Evolutionary conservation across 179 eudicot genomes (phyloP).

Genomic region (Spergularia azorica): DNA sequence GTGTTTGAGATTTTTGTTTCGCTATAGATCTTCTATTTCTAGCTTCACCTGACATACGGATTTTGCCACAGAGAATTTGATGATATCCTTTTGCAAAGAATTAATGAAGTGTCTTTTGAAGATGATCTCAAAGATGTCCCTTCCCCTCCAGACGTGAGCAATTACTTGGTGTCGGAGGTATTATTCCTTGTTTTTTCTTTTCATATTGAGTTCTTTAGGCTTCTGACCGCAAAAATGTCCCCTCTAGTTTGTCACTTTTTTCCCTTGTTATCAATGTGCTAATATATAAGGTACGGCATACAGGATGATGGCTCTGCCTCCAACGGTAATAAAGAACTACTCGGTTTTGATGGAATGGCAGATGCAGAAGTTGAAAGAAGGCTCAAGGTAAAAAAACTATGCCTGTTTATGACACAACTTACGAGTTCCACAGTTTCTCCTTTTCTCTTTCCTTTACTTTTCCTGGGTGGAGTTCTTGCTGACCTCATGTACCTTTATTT

Average conservation of each 20-base stretch:
- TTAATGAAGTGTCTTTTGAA: slow-evolving; percentile 75
- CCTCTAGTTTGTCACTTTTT: slow-evolving; percentile 4
- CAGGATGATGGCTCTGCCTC: slow-evolving; percentile 74
- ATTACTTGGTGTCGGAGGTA: slow-evolving; percentile 88
- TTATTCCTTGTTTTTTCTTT: background rate
- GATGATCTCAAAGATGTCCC: slow-evolving; percentile 70
- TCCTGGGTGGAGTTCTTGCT: background rate
- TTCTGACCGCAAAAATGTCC: background rate
- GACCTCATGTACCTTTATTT: background rate
- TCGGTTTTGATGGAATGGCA: slow-evolving; percentile 83
- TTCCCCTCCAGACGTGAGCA: slow-evolving; percentile 95
- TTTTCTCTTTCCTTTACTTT: background rate
- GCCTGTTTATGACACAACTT: background rate
- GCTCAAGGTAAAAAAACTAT: slow-evolving; percentile 58
- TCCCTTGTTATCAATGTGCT: slow-evolving; percentile 4
- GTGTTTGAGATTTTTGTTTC: background rate
- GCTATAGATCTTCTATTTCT: background rate
- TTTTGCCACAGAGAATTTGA: slow-evolving; percentile 80
- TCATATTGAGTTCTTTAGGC: background rate
- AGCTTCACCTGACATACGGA: slow-evolving; percentile 20
- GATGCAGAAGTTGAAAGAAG: slow-evolving; percentile 92
- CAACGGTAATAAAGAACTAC: slow-evolving; percentile 62
- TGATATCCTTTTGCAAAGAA: slow-evolving; percentile 69
- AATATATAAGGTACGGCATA: slow-evolving; percentile 15
- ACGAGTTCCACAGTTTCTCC: background rate